Evolutionary conservation across 2,329 filamentous ascomycete genomes (phyloP).

Genomic region (Xylaria sp.): DNA sequence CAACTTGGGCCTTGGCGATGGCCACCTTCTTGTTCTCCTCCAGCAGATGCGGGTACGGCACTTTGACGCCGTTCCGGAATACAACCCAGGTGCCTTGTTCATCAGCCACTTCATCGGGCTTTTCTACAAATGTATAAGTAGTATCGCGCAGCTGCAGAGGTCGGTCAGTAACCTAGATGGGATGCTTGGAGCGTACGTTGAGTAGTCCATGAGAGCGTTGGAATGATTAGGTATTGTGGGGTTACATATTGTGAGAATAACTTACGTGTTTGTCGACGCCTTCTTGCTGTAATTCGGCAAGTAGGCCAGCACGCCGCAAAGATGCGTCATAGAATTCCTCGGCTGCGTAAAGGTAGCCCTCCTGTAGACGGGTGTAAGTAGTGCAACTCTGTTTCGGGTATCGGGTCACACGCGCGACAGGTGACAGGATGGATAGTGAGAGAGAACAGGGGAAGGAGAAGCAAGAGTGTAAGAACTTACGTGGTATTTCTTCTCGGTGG

Average conservation of each 20-base stretch:
- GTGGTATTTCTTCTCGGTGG: constrained; percentile 55
- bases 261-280: constrained; percentile 46
- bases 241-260: constrained; percentile 6
- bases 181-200: constrained; percentile 21
- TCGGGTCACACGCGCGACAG: constrained; percentile 22
- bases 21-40: constrained; percentile 52
- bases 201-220: neutral
- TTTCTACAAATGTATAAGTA: constrained; percentile 45
- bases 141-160: constrained; percentile 43
- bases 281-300: constrained; percentile 46
- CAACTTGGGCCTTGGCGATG: constrained; percentile 47
- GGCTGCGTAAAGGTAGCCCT: constrained; percentile 45
- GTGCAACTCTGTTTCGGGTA: constrained; percentile 19
- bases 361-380: constrained; percentile 42
- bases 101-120: constrained; percentile 40
- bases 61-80: constrained; percentile 47
- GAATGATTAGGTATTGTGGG: constrained; percentile 1
- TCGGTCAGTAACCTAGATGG: constrained; percentile 38
- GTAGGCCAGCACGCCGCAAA: constrained; percentile 45
- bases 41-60: constrained; percentile 48
- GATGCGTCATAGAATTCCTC: constrained; percentile 48
- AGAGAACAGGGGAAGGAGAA: constrained; percentile 4
- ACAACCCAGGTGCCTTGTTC: constrained; percentile 46
- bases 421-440: constrained; percentile 25
- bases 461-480: constrained; percentile 50